Evolutionary conservation across 441 rosid genomes (phyloP), one percentile per base, ranked within the genome.

Genomic region (Populus trichocarpa): DNA sequence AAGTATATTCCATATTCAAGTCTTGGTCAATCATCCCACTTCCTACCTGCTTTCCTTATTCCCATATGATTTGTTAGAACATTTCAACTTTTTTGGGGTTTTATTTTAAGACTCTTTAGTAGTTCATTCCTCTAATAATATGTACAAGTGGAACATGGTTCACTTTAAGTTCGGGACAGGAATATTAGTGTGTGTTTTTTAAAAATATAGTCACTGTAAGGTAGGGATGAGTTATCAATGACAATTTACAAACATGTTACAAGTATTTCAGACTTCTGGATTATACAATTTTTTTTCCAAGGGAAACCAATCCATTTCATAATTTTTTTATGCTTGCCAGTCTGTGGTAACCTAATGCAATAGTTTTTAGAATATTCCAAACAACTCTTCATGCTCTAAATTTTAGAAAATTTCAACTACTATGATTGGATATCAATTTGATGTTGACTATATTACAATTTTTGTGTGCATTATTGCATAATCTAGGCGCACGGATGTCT

Each of bases 401-500:
- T 30, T 71, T 50, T 12, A 57, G 36, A 67, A 30, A 61, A 61
- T 74, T 23, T 46, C 6, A 42, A 63, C 36, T 68, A 26, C 30
- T 75, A 64, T 1, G 10, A 72, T 28, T 25, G 25, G 71, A 28
- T 30, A 67, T 59, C n/a, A 20, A 16, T 67, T 14, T 75, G 77
- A 20, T 75, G 35, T 22, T 25, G 74, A 75, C 22, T 73, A 59
- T 16, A 50, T 28, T 23, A 36, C 67, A 68, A 40, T 72, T 22
- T n/a, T 73, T 57, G 30, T 50, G 18, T 42, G 7, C 28, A 63
- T 74, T 71, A 40, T 75, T 78, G 75, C 72, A 46, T 77, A 57
- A 77, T 86, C 71, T 82, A 96, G 99, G 99, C 80, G 97, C 97
- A 67, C 86, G 91, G 75, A 83, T 96, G 67, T 91, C 91, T 67